Evolutionary conservation across 257 asterid species (phyloP).

Genomic region (Salvia hispanica): DNA sequence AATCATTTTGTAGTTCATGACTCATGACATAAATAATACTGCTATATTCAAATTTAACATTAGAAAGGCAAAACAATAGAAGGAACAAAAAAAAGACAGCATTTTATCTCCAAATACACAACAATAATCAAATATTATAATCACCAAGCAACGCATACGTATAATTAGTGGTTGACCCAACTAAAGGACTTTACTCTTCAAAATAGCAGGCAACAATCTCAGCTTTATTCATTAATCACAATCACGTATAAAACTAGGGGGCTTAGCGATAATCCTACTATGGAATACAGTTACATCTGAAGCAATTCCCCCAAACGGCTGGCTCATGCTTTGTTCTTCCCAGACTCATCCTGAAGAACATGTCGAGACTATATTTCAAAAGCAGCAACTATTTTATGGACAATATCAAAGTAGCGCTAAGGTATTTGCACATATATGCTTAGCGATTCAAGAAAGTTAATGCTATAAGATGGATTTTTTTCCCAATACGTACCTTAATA

Average conservation of each 20-base stretch:
- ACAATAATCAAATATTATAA: conserved; percentile 1
- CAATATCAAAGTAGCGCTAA: background rate
- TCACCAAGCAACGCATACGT: background rate
- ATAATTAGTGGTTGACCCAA: background rate
- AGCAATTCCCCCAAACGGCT: conserved; percentile 6
- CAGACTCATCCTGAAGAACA: conserved; percentile 40
- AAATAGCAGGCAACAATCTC: conserved; percentile 15
- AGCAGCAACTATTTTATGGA: conserved; percentile 6
- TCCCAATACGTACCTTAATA: conserved; percentile 51
- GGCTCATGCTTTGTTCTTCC: conserved; percentile 35
- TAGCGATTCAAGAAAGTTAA: background rate
- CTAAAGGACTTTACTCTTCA: background rate
- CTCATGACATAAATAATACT: too few species aligned
- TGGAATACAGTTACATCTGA: conserved; percentile 19
- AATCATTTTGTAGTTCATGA: background rate
- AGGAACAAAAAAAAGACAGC: background rate
- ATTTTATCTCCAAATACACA: conserved; percentile 6
- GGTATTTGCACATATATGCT: background rate
- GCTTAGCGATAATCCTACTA: background rate
- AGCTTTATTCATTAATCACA: conserved; percentile 24
- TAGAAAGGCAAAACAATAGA: background rate
- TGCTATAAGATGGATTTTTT: background rate
- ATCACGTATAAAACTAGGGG: background rate
- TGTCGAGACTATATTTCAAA: background rate
- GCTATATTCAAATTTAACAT: too few species aligned